Evolutionary conservation across 2,329 filamentous ascomycete species (phyloP).

Genomic region (Monilinia vaccinii-corymbosi): DNA sequence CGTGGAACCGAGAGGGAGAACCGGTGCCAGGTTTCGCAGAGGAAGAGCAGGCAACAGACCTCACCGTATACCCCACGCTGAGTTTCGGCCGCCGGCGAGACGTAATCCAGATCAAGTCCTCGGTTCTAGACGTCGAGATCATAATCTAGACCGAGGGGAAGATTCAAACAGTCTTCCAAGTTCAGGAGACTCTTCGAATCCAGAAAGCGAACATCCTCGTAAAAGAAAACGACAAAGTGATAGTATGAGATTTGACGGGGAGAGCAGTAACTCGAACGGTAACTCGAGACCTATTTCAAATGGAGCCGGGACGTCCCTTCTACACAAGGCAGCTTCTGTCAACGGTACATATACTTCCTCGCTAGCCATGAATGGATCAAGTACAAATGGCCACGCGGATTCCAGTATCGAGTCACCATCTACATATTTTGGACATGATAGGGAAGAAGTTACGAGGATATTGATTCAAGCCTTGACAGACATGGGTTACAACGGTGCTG

Average conservation of each 20-base stretch:
- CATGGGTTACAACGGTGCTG: slow-evolving; percentile 75
- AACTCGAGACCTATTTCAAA: slow-evolving; percentile 45
- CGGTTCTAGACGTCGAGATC: slow-evolving; percentile 46
- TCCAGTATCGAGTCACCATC: slow-evolving; percentile 16
- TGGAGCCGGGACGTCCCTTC: slow-evolving; percentile 38
- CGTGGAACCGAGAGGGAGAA: slow-evolving; percentile 7
- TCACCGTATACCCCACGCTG: background rate
- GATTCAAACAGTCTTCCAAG: slow-evolving; percentile 27
- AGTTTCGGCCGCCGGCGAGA: background rate
- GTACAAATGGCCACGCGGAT: slow-evolving; percentile 24
- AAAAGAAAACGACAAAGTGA: slow-evolving; percentile 49
- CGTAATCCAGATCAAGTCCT: slow-evolving; percentile 34
- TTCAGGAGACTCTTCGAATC: slow-evolving; percentile 19
- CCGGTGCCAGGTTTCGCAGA: background rate
- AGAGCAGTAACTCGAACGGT: slow-evolving; percentile 45
- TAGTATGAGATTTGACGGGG: slow-evolving; percentile 57
- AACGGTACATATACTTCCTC: slow-evolving; percentile 42
- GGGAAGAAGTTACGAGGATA: slow-evolving; percentile 87
- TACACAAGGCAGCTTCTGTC: slow-evolving; percentile 36
- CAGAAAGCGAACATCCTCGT: slow-evolving; percentile 32
- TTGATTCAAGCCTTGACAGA: slow-evolving; percentile 86
- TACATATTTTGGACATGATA: slow-evolving; percentile 73
- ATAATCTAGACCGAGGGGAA: slow-evolving; percentile 32
- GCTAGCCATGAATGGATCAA: slow-evolving; percentile 44
- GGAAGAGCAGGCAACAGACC: background rate